Evolutionary conservation across 169 alveolate genomes (phyloP), one percentile per base, ranked within the genome.

Genomic region (Eimeria praecox): DNA sequence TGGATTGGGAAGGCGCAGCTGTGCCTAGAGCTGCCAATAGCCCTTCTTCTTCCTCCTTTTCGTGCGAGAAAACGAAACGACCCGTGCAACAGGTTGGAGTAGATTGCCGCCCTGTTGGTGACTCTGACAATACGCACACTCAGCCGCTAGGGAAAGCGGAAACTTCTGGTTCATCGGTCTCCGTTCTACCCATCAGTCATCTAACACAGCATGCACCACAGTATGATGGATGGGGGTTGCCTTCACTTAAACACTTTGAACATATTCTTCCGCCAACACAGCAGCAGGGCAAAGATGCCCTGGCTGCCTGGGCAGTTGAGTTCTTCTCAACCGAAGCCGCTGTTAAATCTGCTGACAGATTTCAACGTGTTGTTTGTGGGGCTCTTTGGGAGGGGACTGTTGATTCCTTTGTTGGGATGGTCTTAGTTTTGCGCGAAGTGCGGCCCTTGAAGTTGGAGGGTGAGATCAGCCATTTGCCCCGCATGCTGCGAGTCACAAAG

Each of bases 281-380:
- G 85, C 22, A 40, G 52, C 56, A 40, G 40, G 85, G 85, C 54
- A 73, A 40, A 73, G 54, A 6, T 4, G 85, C 85, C 33, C 46
- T 73, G 2, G 85, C 85, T 73, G 85, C 85, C 85, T 73, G 85
- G 85, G 85, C 40, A 3, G 85, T 30, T 4, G 56, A 40, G 56
- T 73, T 73, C 56, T 38, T 38, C 52, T 0, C 46, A 8, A 18
- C n/a, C 40, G 56, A 40, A 16, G 46, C 0, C 49, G 30, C 18
- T 14, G 30, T 33, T 18, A 30, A 40, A 35, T 38, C 56, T 10
- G 85, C 24, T 40, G 52, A 73, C 3, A 73, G 20, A 0, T 35
- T 54, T 14, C 85, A 73, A 24, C 85, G 54, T 16, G 33, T 73
- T 73, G 56, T 73, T 73, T 35, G 56, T 38, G 85, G 38, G 52